Evolutionary conservation across 768 basidiomycete species (phyloP).

Genomic region (Kwoniella mangroviensis): DNA sequence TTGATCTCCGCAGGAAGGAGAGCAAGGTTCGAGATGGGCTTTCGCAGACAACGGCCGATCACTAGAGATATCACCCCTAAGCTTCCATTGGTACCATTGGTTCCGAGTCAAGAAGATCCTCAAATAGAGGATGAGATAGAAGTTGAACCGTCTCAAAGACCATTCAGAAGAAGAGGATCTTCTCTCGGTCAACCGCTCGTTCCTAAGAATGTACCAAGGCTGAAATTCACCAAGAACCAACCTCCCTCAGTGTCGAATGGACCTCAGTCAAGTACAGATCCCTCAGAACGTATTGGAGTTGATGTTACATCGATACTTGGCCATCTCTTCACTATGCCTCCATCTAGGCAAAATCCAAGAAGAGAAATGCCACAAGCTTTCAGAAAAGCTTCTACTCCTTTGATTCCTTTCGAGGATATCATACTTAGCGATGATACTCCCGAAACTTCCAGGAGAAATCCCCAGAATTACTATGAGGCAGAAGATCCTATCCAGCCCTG

Average conservation of each 20-base stretch:
- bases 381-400: neutral
- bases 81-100: neutral
- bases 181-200: neutral
- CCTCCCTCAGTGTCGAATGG: neutral
- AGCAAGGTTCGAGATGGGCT: constrained; percentile 1
- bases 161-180: neutral
- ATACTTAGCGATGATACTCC: constrained; percentile 1
- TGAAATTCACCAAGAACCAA: neutral
- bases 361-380: constrained; percentile 4
- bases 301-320: neutral
- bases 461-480: neutral
- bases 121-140: constrained; percentile 4
- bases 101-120: constrained; percentile 6
- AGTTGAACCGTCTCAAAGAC: neutral
- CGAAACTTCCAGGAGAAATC: neutral
- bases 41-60: constrained; percentile 10
- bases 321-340: neutral
- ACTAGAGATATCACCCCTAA: neutral
- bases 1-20: constrained; percentile 17
- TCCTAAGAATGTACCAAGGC: neutral
- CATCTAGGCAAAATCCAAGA: neutral
- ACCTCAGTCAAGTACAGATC: neutral
- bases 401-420: neutral
- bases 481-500: neutral
- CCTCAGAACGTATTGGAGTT: neutral